Evolutionary conservation across 129 eudicot species (phyloP), one percentile per base, ranked within the genome.

Genomic region (Flaveria bidentis): DNA sequence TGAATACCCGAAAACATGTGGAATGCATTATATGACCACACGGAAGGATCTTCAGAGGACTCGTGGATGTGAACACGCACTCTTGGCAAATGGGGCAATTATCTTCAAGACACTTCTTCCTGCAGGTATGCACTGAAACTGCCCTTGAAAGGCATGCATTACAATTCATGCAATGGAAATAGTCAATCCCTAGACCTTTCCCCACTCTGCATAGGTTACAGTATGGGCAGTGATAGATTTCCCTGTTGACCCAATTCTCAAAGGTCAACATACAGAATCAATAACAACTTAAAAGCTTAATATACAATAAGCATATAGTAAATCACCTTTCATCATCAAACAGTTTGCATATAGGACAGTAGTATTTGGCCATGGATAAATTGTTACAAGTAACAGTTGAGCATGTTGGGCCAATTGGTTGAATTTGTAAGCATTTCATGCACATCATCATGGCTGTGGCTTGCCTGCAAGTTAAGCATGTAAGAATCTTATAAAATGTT

Each of bases 1-100:
- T 17, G 49, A 39, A 64, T 77, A 91, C 97, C 96, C 89, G 86
- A 89, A 94, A 94, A 87, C 99, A 94, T 73, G 89, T 56, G 26
- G 99, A 91, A 73, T 94, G 99, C 99, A 94, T 94, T 76, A 89
- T 45, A 73, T 94, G 99, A 26, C 97, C 97, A 78, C 99, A 94
- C 9, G 91, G 67, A 78, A 94, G 99, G 72, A 91, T 88, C 85
- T 94, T 94, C 9, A 91, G 84, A 17, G 99, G 97, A 76, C 83
- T 39, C 83, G 81, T 89, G 4, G 99, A 94, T 2, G 99, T 91
- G 69, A 94, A 94, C 5, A 94, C 86, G 60, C 84, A 88, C 49
- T 94, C 99, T 26, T 87, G 93, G 86, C 99, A 94, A 20, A 94
- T 91, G 0, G 99, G 99, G 69, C 99, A 94, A 53, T 85, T 87